Evolutionary conservation across 148 eudicot species (phyloP).

Genomic region (Chenopodium quinoa): DNA sequence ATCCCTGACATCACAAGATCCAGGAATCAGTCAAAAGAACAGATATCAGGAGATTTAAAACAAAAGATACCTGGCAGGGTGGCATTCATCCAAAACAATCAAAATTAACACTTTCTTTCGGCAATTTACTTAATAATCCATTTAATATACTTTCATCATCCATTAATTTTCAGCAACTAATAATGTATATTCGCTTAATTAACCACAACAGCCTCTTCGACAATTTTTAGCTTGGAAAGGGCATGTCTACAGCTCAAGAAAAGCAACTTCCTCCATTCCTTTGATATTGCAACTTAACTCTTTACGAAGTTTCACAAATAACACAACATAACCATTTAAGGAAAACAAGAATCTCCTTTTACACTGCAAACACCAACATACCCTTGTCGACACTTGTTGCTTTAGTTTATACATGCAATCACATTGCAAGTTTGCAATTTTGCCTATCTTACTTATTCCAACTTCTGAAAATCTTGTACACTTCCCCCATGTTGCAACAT

Average conservation of each 20-base stretch:
- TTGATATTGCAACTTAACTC: too few species aligned
- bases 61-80: background rate
- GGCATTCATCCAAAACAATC: background rate
- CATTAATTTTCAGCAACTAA: background rate
- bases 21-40: background rate
- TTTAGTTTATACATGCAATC: too few species aligned
- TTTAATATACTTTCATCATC: background rate
- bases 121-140: background rate
- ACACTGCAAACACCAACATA: too few species aligned
- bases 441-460: too few species aligned
- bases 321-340: too few species aligned
- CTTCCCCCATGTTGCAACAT: too few species aligned
- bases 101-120: background rate
- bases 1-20: conserved; percentile 54
- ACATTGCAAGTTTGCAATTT: too few species aligned
- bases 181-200: too few species aligned
- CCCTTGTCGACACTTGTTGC: too few species aligned
- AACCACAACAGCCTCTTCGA: background rate
- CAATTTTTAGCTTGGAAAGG: background rate
- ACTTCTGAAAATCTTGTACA: too few species aligned
- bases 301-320: too few species aligned
- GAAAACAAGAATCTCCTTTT: too few species aligned
- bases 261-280: background rate
- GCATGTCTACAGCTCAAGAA: background rate
- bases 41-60: background rate